Percentiles rank a stretch among this genome's conserved stretches.
Evolutionary conservation across 192 early-diverging fungal genomes (phyloP).

Genomic region (Gorgonomyces haynaldii): DNA sequence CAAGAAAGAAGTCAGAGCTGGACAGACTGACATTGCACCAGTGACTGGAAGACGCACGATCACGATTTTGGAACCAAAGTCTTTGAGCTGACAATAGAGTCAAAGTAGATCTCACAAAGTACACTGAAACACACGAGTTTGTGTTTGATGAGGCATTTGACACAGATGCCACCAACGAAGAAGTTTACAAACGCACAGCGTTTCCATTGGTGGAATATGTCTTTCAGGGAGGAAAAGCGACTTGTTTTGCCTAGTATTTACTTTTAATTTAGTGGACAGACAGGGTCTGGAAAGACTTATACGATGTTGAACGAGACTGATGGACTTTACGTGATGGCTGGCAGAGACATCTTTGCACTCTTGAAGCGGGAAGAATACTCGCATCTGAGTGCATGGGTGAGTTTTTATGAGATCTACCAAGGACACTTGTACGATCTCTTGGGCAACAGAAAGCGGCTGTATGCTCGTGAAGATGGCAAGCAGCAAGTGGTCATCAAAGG

Average conservation of each 20-base stretch:
- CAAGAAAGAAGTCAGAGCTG: slow-evolving; percentile 67
- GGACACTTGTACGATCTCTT: slow-evolving; percentile 90
- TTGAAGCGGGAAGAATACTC: slow-evolving; percentile 55
- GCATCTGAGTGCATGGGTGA: slow-evolving; percentile 71
- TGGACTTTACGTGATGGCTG: slow-evolving; percentile 88
- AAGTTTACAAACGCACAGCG: slow-evolving; percentile 85
- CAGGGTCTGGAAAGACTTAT: slow-evolving; percentile 89
- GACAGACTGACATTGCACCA: slow-evolving; percentile 76
- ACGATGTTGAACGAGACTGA: slow-evolving; percentile 86
- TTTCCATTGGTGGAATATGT: slow-evolving; percentile 88
- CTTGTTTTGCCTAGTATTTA: slow-evolving; percentile 92
- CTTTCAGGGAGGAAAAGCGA: slow-evolving; percentile 91
- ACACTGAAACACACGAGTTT: slow-evolving; percentile 88
- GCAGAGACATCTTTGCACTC: slow-evolving; percentile 77
- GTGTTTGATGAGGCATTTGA: slow-evolving; percentile 96
- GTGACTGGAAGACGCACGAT: slow-evolving; percentile 57
- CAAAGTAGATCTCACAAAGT: slow-evolving; percentile 91
- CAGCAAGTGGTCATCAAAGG: slow-evolving; percentile 85
- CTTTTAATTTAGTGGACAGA: slow-evolving; percentile 55
- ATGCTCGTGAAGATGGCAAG: slow-evolving; percentile 93
- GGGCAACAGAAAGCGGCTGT: slow-evolving; percentile 78
- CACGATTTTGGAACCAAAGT: slow-evolving; percentile 90
- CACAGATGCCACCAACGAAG: slow-evolving; percentile 61
- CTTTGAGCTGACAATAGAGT: slow-evolving; percentile 34
- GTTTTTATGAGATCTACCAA: slow-evolving; percentile 97